phyloP scores from a whole-genome alignment of 148 eudicot genomes.

The Cornus controversa region DNA sequence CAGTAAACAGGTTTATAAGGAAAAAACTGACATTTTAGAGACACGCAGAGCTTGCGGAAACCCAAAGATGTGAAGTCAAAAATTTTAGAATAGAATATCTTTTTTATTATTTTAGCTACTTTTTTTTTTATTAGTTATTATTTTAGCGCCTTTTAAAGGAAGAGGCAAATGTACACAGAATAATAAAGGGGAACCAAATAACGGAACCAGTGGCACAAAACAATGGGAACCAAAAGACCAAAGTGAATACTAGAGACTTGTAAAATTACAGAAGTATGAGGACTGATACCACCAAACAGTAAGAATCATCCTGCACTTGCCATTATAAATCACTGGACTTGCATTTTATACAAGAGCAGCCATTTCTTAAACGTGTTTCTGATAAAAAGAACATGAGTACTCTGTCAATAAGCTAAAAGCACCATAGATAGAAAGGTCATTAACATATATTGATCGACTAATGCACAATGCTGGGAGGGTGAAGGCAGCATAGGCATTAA shows the following conservation, averaged over 20 bases:
- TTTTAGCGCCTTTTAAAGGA: not conserved
- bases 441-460: no score
- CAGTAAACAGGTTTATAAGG: not conserved
- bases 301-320: no score
- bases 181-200: not conserved
- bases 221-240: not conserved
- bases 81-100: no score
- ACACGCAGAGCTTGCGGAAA: not conserved
- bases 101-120: no score
- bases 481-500: not conserved
- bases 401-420: not conserved
- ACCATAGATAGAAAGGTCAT: not conserved
- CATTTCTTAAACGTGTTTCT: not conserved
- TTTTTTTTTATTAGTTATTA: no score
- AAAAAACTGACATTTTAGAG: not conserved
- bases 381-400: not conserved
- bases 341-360: not conserved
- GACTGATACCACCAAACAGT: not conserved
- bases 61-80: not conserved
- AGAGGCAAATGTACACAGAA: not conserved
- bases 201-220: no score
- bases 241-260: not conserved
- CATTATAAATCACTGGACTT: not conserved
- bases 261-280: not conserved
- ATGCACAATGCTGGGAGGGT: not conserved